These are phyloP conservation scores for Coemansia sp. DNA, from an alignment of 192 early-diverging fungal species.

Conservation along the genomic window DNA sequence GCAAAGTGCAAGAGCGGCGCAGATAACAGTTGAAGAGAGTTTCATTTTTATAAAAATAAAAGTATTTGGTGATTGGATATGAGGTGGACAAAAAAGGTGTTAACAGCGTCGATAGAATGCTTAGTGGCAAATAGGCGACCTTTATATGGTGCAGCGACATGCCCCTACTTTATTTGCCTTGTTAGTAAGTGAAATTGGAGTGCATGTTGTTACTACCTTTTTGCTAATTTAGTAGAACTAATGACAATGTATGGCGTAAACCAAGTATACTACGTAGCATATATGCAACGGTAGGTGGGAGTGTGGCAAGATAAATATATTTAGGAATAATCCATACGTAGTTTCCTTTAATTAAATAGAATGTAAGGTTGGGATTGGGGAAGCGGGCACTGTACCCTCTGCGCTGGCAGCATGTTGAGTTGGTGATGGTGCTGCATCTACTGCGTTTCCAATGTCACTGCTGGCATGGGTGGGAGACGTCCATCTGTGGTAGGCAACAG, in stretches of 20 bases:
- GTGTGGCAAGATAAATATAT: not conserved
- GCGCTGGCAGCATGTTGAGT: not conserved
- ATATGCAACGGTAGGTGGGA: not conserved
- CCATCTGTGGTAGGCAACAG: slow-evolving; percentile 12
- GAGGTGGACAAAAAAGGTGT: not conserved
- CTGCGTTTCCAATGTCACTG: not conserved
- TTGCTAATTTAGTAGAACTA: not conserved
- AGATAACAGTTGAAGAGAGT: slow-evolving; percentile 17
- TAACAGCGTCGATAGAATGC: not conserved
- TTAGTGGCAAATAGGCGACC: not conserved
- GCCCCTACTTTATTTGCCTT: not conserved
- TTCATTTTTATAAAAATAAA: slow-evolving; percentile 23
- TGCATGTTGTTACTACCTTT: slow-evolving; percentile 1
- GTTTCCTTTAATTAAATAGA: not conserved
- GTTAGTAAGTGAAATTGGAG: not conserved
- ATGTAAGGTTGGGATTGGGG: slow-evolving; percentile 11
- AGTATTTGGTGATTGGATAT: not conserved
- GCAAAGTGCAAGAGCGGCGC: slow-evolving; percentile 18
- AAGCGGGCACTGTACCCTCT: not conserved
- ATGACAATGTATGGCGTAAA: slow-evolving; percentile 1
- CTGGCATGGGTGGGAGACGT: not conserved
- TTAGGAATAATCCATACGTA: not conserved
- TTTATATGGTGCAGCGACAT: not conserved
- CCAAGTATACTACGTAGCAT: not conserved
- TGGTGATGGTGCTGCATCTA: not conserved